Conservation (phyloP, 192 early-diverging fungal species). For the Fimicolochytrium jonesii region DNA sequence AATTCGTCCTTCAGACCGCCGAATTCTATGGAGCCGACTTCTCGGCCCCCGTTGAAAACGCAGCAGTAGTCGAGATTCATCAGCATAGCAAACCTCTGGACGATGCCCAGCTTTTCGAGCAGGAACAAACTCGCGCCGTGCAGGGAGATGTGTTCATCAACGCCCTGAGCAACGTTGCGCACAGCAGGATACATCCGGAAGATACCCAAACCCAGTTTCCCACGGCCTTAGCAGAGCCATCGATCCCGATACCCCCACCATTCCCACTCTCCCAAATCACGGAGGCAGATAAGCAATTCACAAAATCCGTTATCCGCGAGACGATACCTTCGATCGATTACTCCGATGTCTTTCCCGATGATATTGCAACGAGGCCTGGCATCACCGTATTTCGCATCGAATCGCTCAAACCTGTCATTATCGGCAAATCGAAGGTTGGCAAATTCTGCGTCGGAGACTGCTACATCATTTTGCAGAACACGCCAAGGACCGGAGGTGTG, state of each 20-base stretch:
- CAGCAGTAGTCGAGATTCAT: not conserved
- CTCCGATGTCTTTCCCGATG: constrained; percentile 36
- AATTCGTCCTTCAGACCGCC: constrained; percentile 26
- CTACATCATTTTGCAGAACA: constrained; percentile 37
- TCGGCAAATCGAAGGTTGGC: constrained; percentile 14
- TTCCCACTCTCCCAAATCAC: constrained; percentile 1
- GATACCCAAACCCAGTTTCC: not conserved
- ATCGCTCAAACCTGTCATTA: constrained; percentile 29
- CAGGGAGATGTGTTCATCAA: constrained; percentile 38
- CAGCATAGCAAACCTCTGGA: constrained; percentile 2
- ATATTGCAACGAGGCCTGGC: constrained; percentile 17
- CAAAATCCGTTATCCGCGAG: too few relatives aligned
- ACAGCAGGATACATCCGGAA: not conserved
- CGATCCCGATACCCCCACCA: too few relatives aligned
- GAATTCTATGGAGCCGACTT: constrained; percentile 44
- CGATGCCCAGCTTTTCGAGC: constrained; percentile 4
- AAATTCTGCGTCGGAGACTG: constrained; percentile 46
- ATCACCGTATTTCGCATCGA: constrained; percentile 44
- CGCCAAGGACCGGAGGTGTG: not conserved
- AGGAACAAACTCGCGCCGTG: constrained; percentile 4
- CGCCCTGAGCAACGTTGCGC: constrained; percentile 24
- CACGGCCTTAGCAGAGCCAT: too few relatives aligned
- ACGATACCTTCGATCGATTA: constrained; percentile 27
- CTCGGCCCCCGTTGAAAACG: constrained; percentile 16
- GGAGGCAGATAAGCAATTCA: too few relatives aligned